Evolutionary conservation across 345 rosid genomes (phyloP).

Genomic region (Rubroshorea leprosula): DNA sequence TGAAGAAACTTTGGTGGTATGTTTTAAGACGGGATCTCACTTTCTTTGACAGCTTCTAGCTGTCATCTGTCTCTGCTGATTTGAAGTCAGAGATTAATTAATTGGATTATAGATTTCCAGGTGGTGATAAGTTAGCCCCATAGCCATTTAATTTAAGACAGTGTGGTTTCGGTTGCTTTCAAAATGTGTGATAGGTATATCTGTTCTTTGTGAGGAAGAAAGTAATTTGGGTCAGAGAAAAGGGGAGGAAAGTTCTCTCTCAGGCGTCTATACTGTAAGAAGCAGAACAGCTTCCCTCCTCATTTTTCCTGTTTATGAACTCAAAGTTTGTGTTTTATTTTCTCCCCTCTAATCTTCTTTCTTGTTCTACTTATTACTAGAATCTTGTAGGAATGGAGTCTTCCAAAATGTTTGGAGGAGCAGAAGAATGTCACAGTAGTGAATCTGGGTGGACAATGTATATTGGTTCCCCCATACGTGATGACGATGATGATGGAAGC

Average conservation of each 20-base stretch:
- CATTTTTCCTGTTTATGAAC: slow-evolving; percentile 20
- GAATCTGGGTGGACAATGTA: slow-evolving; percentile 84
- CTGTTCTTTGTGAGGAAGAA: slow-evolving; percentile 19
- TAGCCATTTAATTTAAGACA: slow-evolving; percentile 19
- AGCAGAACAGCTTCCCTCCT: neutral
- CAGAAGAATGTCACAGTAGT: slow-evolving; percentile 49
- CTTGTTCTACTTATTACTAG: slow-evolving; percentile 1
- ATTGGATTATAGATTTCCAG: slow-evolving; percentile 37
- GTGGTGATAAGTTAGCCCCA: slow-evolving; percentile 22
- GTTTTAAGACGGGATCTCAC: slow-evolving; percentile 32
- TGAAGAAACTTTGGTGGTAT: slow-evolving; percentile 29
- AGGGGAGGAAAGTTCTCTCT: neutral
- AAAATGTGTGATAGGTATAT: slow-evolving; percentile 20
- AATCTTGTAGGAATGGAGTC: slow-evolving; percentile 36
- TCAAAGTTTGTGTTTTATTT: no score
- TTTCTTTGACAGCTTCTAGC: slow-evolving; percentile 52
- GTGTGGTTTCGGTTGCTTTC: slow-evolving; percentile 24
- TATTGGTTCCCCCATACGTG: slow-evolving; percentile 41
- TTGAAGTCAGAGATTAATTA: slow-evolving; percentile 40
- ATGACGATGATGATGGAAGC: slow-evolving; percentile 14
- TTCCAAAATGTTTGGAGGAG: slow-evolving; percentile 33
- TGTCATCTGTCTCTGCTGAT: slow-evolving; percentile 44
- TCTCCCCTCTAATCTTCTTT: neutral
- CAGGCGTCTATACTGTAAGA: slow-evolving; percentile 15
- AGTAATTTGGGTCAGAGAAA: slow-evolving; percentile 19